Evolutionary conservation across 2,329 filamentous ascomycete species (phyloP).

Genomic region (Nothophoma quercina): DNA sequence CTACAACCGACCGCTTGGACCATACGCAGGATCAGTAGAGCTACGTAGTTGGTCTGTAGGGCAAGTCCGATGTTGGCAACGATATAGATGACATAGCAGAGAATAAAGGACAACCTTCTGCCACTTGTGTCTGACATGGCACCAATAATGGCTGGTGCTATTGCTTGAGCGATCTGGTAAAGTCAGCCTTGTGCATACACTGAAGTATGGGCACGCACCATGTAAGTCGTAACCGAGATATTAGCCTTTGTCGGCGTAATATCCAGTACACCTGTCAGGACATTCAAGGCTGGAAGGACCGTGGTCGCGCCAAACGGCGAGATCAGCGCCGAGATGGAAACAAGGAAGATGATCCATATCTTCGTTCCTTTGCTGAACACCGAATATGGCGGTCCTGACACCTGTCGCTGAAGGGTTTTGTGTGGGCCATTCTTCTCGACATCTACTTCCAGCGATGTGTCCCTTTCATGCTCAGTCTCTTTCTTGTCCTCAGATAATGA

Average conservation of each 20-base stretch:
- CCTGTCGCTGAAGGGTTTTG: conserved; percentile 25
- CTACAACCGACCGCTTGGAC: conserved; percentile 52
- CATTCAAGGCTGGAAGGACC: conserved; percentile 48
- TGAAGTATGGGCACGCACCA: conserved; percentile 36
- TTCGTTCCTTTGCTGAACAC: conserved; percentile 48
- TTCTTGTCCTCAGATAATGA: not conserved
- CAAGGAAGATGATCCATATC: conserved; percentile 59
- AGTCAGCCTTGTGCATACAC: conserved; percentile 14
- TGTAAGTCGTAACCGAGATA: conserved; percentile 60
- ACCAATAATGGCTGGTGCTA: conserved; percentile 61
- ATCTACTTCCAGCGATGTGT: not conserved
- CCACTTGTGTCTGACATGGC: conserved; percentile 62
- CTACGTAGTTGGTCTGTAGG: conserved; percentile 46
- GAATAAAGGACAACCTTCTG: conserved; percentile 59
- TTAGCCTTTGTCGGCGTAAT: conserved; percentile 57
- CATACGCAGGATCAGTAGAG: conserved; percentile 46
- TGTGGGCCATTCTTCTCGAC: conserved; percentile 12
- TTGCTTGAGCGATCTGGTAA: conserved; percentile 54
- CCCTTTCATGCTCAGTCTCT: not conserved
- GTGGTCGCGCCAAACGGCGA: conserved; percentile 55
- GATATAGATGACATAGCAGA: conserved; percentile 51
- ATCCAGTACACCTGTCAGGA: conserved; percentile 47
- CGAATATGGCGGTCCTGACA: conserved; percentile 41
- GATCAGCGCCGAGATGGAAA: conserved; percentile 56
- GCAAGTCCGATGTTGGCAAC: conserved; percentile 48